phyloP scores from a whole-genome alignment of 257 asterid species.

The Lavandula angustifolia region DNA sequence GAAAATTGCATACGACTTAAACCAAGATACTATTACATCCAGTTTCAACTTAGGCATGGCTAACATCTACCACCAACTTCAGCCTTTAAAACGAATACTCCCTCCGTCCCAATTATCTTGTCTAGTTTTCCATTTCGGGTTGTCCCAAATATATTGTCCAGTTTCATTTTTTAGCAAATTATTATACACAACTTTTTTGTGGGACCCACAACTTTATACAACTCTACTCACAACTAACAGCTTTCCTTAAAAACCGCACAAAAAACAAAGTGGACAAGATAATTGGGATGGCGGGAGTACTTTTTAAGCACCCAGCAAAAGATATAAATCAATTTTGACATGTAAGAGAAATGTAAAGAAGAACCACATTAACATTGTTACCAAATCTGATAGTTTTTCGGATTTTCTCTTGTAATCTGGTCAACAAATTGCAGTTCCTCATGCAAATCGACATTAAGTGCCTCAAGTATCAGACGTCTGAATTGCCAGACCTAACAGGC shows the following conservation, averaged over 20 bases:
- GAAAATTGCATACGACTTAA: not conserved
- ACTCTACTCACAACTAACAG: too few relatives aligned
- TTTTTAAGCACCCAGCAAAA: conserved; percentile 19
- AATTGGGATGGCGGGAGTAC: too few relatives aligned
- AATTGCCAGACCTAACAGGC: conserved; percentile 85
- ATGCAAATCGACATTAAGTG: conserved; percentile 55
- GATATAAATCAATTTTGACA: conserved; percentile 9
- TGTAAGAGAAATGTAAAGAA: not conserved
- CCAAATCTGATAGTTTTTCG: conserved; percentile 97
- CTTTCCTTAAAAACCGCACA: too few relatives aligned
- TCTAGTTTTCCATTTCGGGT: too few relatives aligned
- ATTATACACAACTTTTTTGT: too few relatives aligned
- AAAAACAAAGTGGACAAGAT: too few relatives aligned
- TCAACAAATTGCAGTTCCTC: conserved; percentile 75
- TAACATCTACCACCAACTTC: not conserved
- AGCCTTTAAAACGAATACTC: conserved; percentile 2
- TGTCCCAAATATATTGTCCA: too few relatives aligned
- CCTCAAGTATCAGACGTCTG: conserved; percentile 84
- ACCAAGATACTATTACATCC: not conserved
- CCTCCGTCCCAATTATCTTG: too few relatives aligned
- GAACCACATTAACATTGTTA: conserved; percentile 29
- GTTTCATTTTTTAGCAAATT: too few relatives aligned
- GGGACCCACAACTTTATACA: too few relatives aligned
- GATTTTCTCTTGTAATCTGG: conserved; percentile 51
- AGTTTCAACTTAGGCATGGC: not conserved